These are phyloP conservation scores for Lophium mytilinum DNA, from an alignment of 495 filamentous ascomycete genomes.

Conservation along the genomic window DNA sequence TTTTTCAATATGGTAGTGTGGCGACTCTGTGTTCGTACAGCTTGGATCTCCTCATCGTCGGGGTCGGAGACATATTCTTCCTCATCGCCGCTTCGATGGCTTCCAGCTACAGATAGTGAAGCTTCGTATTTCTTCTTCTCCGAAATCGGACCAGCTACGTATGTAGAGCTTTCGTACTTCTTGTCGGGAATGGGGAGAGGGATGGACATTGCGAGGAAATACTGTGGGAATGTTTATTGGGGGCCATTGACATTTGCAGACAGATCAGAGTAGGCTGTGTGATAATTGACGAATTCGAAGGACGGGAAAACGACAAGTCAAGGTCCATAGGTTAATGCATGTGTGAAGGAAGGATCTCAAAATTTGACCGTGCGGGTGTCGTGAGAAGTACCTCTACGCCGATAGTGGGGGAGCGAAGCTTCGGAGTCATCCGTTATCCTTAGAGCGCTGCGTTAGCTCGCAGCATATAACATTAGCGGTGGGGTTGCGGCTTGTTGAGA, in stretches of 20 bases:
- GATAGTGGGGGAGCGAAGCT: background rate
- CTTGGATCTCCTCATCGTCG: background rate
- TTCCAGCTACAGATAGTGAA: background rate
- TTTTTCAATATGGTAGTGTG: background rate
- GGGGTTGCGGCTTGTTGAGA: background rate
- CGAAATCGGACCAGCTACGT: too few species aligned
- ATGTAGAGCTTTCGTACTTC: too few species aligned
- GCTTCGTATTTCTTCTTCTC: background rate
- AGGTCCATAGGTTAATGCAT: too few species aligned
- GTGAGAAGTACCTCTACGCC: background rate
- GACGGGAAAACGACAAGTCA: too few species aligned
- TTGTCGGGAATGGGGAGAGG: too few species aligned
- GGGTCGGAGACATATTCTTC: background rate
- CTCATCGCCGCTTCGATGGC: background rate
- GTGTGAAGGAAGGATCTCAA: too few species aligned
- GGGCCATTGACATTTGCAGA: too few species aligned
- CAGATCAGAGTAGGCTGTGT: too few species aligned
- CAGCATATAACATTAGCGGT: background rate
- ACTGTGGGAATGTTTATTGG: too few species aligned
- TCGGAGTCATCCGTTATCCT: background rate
- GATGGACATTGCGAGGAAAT: too few species aligned
- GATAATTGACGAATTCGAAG: too few species aligned
- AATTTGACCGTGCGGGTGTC: background rate
- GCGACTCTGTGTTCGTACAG: background rate
- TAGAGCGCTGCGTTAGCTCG: background rate